phyloP scores from a whole-genome alignment of 2,329 filamentous ascomycete species.

The Hypoxylon sp. region DNA sequence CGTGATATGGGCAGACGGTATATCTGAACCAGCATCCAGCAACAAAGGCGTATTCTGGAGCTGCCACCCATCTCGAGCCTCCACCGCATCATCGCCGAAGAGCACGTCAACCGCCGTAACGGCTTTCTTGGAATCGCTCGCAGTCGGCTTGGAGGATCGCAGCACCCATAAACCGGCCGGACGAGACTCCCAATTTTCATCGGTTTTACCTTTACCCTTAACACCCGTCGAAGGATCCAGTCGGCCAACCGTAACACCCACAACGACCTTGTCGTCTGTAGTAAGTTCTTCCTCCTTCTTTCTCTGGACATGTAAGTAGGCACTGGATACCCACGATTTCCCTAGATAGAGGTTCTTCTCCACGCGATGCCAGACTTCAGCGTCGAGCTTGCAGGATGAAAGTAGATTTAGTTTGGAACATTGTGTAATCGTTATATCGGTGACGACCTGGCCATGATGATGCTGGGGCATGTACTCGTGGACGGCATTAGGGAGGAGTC shows the following conservation, averaged over 20 bases:
- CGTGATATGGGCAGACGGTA: constrained; percentile 81
- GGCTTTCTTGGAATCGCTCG: constrained; percentile 80
- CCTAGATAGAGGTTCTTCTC: constrained; percentile 91
- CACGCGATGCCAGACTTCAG: constrained; percentile 81
- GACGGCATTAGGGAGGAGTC: constrained; percentile 86
- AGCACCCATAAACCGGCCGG: constrained; percentile 87
- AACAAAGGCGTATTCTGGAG: constrained; percentile 82
- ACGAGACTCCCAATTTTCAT: constrained; percentile 82
- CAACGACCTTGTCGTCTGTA: constrained; percentile 80
- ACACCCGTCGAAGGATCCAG: constrained; percentile 76
- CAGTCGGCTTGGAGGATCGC: constrained; percentile 78
- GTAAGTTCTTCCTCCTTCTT: constrained; percentile 89
- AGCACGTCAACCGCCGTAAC: constrained; percentile 88
- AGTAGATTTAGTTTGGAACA: constrained; percentile 84
- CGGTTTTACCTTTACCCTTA: constrained; percentile 67
- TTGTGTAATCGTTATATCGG: constrained; percentile 83
- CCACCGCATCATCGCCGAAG: constrained; percentile 91
- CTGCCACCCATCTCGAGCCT: constrained; percentile 88
- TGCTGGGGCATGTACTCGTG: constrained; percentile 90
- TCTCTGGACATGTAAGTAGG: constrained; percentile 85
- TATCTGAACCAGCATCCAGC: constrained; percentile 73
- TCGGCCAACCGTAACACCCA: constrained; percentile 82
- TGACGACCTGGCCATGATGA: constrained; percentile 86
- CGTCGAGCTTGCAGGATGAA: constrained; percentile 81
- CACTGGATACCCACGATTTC: constrained; percentile 79